Evolutionary conservation across 192 early-diverging fungal species (phyloP).

Genomic region (Umbelopsis vinacea): DNA sequence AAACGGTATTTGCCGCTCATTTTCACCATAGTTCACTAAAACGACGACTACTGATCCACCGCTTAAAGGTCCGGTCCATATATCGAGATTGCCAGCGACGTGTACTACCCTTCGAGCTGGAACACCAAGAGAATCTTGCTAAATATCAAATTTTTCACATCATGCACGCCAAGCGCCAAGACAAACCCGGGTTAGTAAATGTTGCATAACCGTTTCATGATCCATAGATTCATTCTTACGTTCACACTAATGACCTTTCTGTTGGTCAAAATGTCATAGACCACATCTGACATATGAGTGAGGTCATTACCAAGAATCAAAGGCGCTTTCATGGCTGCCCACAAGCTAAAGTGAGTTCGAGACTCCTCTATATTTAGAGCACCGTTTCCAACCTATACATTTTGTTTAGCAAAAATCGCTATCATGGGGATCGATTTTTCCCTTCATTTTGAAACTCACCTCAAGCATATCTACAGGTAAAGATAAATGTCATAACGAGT

Average conservation of each 20-base stretch:
- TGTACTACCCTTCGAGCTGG: not conserved
- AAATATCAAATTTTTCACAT: not conserved
- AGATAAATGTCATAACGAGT: not conserved
- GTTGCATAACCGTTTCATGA: too few species aligned
- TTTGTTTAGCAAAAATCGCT: not conserved
- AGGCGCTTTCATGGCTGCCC: constrained; percentile 62
- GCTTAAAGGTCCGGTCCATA: constrained; percentile 3
- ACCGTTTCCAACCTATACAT: constrained; percentile 24
- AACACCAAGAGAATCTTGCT: constrained; percentile 17
- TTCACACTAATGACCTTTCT: constrained; percentile 59
- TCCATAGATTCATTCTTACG: not conserved
- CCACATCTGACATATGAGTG: constrained; percentile 25
- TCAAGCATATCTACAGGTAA: constrained; percentile 15
- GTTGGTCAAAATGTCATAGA: constrained; percentile 47
- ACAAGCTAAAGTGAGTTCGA: constrained; percentile 56
- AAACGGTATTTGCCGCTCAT: not conserved
- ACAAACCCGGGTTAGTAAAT: too few species aligned
- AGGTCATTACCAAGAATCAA: constrained; percentile 63
- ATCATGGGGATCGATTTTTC: not conserved
- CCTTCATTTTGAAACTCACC: not conserved
- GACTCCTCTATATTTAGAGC: constrained; percentile 42
- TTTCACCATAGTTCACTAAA: not conserved
- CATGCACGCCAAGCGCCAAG: not conserved
- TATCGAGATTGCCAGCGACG: not conserved
- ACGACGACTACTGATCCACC: not conserved